A percentile compares a stretch with the other conserved stretches of the same genome.
Evolutionary conservation across 2,329 filamentous ascomycete genomes (phyloP).

Genomic region (Penicillium sp.): DNA sequence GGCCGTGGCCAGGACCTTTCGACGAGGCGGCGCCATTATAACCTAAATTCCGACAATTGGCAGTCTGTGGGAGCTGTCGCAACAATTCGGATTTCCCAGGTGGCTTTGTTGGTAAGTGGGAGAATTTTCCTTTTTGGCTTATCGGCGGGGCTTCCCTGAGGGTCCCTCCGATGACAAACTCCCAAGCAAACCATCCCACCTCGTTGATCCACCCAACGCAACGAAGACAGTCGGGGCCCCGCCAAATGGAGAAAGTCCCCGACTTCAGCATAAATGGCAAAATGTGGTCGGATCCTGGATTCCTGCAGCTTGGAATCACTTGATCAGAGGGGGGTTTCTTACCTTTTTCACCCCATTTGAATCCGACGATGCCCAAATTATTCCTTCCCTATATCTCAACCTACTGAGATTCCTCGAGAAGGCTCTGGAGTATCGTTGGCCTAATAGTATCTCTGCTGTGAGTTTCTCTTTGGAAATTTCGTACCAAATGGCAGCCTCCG

Average conservation of each 20-base stretch:
- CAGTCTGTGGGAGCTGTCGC: background rate
- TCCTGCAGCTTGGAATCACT: background rate
- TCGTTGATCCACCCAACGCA: background rate
- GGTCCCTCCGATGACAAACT: slow-evolving; percentile 14
- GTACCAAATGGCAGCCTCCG: slow-evolving; percentile 43
- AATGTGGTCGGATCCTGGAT: background rate
- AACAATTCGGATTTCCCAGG: background rate
- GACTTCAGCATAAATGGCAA: background rate
- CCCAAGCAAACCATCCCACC: background rate
- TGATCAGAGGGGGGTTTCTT: background rate
- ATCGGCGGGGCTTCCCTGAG: slow-evolving; percentile 27
- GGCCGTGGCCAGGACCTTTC: slow-evolving; percentile 75
- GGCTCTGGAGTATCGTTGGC: background rate
- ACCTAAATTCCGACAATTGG: background rate
- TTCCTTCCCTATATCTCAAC: background rate
- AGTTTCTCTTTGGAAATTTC: slow-evolving; percentile 12
- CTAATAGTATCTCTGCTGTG: background rate
- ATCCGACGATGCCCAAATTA: background rate
- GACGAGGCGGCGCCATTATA: slow-evolving; percentile 73
- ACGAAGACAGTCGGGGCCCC: background rate
- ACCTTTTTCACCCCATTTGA: background rate
- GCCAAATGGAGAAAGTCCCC: slow-evolving; percentile 1
- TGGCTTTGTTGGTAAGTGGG: background rate
- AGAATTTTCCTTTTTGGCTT: slow-evolving; percentile 14
- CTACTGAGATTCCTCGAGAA: background rate